Percentiles rank a stretch among this genome's conserved stretches.
Conservation (phyloP, 169 alveolate species). For the Eimeria sp. region DNA sequence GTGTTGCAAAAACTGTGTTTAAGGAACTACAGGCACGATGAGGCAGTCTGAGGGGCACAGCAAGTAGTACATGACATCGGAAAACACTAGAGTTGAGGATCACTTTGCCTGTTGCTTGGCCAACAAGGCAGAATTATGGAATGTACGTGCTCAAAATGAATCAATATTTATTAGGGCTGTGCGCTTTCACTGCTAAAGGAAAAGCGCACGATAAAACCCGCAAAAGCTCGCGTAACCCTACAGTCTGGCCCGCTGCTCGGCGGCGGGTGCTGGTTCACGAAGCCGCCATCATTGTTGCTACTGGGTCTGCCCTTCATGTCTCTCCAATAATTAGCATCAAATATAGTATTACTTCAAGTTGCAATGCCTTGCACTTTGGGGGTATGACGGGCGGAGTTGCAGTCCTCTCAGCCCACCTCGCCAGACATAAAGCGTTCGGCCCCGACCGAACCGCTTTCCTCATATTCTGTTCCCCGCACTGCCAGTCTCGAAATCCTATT, state of each 20-base stretch:
- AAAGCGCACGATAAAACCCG: neutral
- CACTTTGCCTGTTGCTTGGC: neutral
- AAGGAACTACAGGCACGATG: neutral
- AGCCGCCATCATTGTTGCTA: neutral
- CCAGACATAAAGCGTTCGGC: constrained; percentile 5
- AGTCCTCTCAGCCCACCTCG: neutral
- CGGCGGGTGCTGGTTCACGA: neutral
- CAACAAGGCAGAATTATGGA: neutral
- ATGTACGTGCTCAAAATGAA: neutral
- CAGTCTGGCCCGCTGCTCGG: neutral
- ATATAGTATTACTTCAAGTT: constrained; percentile 11
- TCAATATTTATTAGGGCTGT: neutral
- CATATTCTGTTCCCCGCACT: neutral
- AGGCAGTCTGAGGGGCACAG: neutral
- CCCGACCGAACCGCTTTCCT: constrained; percentile 20
- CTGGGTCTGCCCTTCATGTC: neutral
- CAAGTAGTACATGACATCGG: neutral
- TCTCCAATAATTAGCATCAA: neutral
- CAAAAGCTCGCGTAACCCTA: neutral
- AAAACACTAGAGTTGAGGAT: neutral
- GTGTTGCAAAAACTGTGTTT: neutral
- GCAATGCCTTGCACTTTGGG: neutral
- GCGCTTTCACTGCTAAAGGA: neutral
- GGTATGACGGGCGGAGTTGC: neutral
- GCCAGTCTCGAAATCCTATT: neutral